These are phyloP conservation scores for Debaryomyces maramus DNA, from an alignment of 805 yeast species.

Conservation along the genomic window DNA sequence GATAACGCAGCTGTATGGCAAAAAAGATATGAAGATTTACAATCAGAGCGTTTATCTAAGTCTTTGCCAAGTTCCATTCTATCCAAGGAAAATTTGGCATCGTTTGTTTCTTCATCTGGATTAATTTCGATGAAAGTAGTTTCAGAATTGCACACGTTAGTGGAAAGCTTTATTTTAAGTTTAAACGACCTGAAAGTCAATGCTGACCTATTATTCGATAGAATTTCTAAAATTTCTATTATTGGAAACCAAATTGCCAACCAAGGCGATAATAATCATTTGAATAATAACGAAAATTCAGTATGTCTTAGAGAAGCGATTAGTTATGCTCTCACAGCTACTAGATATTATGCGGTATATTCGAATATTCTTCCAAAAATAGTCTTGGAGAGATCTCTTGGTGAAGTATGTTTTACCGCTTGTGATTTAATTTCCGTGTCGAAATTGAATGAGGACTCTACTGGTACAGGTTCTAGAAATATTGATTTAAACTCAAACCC, in stretches of 20 bases:
- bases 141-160: conserved; percentile 45
- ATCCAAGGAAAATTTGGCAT: conserved; percentile 24
- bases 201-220: conserved; percentile 48
- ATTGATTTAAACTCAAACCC: neutral
- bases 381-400: conserved; percentile 71
- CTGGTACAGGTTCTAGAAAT: conserved; percentile 8
- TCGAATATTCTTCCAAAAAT: conserved; percentile 65
- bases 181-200: conserved; percentile 28
- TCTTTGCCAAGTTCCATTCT: conserved; percentile 19
- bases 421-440: conserved; percentile 60
- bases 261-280: conserved; percentile 25
- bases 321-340: conserved; percentile 72
- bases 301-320: conserved; percentile 61
- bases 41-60: conserved; percentile 29
- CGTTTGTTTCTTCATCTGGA: conserved; percentile 41
- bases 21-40: conserved; percentile 49
- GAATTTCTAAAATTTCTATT: conserved; percentile 50
- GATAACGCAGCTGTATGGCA: conserved; percentile 49
- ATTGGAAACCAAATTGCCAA: conserved; percentile 43
- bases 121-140: conserved; percentile 46
- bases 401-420: conserved; percentile 67
- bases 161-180: conserved; percentile 45
- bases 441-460: conserved; percentile 36
- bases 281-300: conserved; percentile 39
- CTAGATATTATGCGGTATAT: conserved; percentile 70